Base-by-base conservation (phyloP, 139 green algal species). In the Auxenochlorella protothecoides region DNA sequence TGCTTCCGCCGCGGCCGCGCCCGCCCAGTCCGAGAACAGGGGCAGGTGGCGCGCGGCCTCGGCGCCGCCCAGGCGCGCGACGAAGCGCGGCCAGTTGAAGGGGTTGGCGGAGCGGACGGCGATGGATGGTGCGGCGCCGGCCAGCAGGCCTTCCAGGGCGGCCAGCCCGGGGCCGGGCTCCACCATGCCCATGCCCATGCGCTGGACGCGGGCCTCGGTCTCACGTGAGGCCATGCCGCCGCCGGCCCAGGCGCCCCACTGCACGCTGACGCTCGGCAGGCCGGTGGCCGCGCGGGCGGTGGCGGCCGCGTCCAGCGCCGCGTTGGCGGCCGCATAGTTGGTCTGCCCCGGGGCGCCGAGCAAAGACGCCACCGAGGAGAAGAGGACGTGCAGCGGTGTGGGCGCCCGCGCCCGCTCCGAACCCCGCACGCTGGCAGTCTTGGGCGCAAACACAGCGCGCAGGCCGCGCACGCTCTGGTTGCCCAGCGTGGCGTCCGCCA, bases 241-340 rank as follows among this genome's bases (percentile, higher is more conserved):
- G 55, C 85, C 86, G 3, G 74, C 80, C 92, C 91, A 97, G 13
- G 91, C 92, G 55, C 91, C 92, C 91, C 91, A 97, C 77, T 97
- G 92, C 63, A 95, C 59, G 8, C 72, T 77, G 13, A 44, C 27
- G 27, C 27, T 44, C 27, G 27, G 27, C 27, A 44, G 27, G 27
- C 27, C 27, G 27, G 27, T 44, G 27, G 27, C 27, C 27, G 27
- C 27, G 27, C 27, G 27, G 27, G 27, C 27, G 27, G 27, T 44
- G 27, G 80, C 78, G 3, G 75, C 9, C 2, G 74, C 75, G 66
- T 94, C 87, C 60, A 96, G 78, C 3, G 76, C 75, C 7, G 86
- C 79, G 63, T 96, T 96, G 7, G 90, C 89, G 11, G 84, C 88
- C 62, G 73, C 73, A 69, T 96, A 96, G 77, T 89, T 91, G 68